Evolutionary conservation across 179 eudicot species (phyloP).

Genomic region (Nepenthes alata): DNA sequence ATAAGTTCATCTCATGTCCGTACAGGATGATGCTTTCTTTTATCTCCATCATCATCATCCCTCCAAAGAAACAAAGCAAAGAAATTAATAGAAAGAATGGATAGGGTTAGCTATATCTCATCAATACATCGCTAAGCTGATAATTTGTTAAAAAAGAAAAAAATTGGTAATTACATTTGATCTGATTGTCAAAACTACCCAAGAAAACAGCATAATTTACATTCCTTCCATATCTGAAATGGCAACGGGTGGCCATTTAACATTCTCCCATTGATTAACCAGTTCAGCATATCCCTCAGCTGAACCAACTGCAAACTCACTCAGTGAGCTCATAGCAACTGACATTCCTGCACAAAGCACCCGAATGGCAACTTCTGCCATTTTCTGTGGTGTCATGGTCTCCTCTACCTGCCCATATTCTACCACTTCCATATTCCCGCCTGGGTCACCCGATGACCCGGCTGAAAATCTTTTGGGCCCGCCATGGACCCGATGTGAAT

Average conservation of each 20-base stretch:
- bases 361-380: conserved; percentile 80
- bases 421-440: conserved; percentile 49
- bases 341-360: conserved; percentile 96
- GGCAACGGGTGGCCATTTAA: conserved; percentile 22
- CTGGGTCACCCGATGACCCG: conserved; percentile 14
- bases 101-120: no score
- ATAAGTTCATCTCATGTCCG: no score
- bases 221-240: conserved; percentile 7
- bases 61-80: no score
- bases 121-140: no score
- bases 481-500: conserved; percentile 22
- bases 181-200: neutral
- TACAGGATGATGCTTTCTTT: no score
- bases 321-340: conserved; percentile 69
- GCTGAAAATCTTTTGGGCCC: conserved; percentile 46
- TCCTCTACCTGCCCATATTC: conserved; percentile 49
- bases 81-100: no score
- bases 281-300: conserved; percentile 79
- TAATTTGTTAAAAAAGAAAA: no score
- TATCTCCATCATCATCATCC: no score
- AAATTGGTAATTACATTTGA: no score
- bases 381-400: conserved; percentile 61
- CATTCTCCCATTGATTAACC: conserved; percentile 51
- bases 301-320: conserved; percentile 69
- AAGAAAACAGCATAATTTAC: conserved; percentile 4